Evolutionary conservation across 257 asterid species (phyloP).

Genomic region (Solanum megistacrolobum): DNA sequence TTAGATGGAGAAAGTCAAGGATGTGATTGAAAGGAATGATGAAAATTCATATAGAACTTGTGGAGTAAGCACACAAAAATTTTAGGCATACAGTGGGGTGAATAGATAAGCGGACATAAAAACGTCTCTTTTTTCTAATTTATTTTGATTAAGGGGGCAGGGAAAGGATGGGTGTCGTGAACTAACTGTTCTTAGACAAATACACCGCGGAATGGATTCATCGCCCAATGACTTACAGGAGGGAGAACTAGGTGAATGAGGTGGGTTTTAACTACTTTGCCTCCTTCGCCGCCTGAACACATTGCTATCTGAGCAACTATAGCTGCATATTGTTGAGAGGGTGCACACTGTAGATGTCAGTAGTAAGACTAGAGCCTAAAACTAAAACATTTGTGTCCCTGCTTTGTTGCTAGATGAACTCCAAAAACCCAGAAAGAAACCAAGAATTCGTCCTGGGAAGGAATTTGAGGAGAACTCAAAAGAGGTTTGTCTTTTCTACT

Average conservation of each 20-base stretch:
- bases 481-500: slow-evolving; percentile 22
- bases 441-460: slow-evolving; percentile 56
- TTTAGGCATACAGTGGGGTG: not conserved
- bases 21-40: not conserved
- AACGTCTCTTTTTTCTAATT: not conserved
- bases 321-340: not conserved
- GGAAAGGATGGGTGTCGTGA: not conserved
- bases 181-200: not conserved
- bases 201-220: not conserved
- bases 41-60: not conserved
- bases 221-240: not conserved
- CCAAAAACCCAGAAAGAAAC: slow-evolving; percentile 49
- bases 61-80: not conserved
- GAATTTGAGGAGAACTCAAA: slow-evolving; percentile 64
- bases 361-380: not conserved
- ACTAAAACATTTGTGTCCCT: not conserved
- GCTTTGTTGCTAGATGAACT: slow-evolving; percentile 35
- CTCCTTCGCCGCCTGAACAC: not conserved
- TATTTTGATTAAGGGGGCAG: not conserved
- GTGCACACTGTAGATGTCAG: not conserved
- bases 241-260: not conserved
- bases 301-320: not conserved
- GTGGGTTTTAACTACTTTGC: not conserved
- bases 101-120: not conserved
- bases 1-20: not conserved